These are phyloP conservation scores for Verticillium longisporum DNA, from an alignment of 2,329 filamentous ascomycete species.

Conservation along the genomic window DNA sequence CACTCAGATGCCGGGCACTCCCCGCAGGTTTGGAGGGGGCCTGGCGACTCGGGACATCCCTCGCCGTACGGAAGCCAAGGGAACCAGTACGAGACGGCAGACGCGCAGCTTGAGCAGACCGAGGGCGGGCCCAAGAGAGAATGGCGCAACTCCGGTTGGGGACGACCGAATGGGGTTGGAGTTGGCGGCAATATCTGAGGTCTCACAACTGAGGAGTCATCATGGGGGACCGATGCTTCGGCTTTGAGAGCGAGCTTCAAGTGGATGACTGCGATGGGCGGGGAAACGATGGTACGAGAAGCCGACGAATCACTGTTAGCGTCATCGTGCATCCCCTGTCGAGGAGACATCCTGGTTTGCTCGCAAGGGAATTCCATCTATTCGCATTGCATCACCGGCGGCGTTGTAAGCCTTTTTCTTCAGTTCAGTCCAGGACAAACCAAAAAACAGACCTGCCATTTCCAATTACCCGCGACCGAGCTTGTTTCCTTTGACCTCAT, in stretches of 20 bases:
- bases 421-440: slow-evolving; percentile 5
- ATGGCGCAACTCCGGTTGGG: slow-evolving; percentile 52
- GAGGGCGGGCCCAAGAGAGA: slow-evolving; percentile 41
- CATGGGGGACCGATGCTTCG: background rate
- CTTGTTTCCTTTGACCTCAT: slow-evolving; percentile 9
- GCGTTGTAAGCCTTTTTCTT: slow-evolving; percentile 19
- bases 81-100: slow-evolving; percentile 16
- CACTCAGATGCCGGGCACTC: slow-evolving; percentile 35
- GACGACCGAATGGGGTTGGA: slow-evolving; percentile 42
- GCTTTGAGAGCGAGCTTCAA: background rate
- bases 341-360: background rate
- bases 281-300: background rate
- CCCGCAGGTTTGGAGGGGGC: slow-evolving; percentile 40
- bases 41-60: slow-evolving; percentile 33
- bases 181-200: slow-evolving; percentile 36
- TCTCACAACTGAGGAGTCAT: background rate
- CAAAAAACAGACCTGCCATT: slow-evolving; percentile 9
- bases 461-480: slow-evolving; percentile 13
- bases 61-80: slow-evolving; percentile 35
- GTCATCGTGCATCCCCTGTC: background rate
- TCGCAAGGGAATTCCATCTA: background rate
- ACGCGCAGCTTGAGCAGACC: slow-evolving; percentile 29
- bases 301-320: background rate
- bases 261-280: background rate
- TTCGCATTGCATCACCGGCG: slow-evolving; percentile 25